Evolutionary conservation across 2,329 filamentous ascomycete species (phyloP), one percentile per base, ranked within the genome.

Genomic region (Apiospora hydei): DNA sequence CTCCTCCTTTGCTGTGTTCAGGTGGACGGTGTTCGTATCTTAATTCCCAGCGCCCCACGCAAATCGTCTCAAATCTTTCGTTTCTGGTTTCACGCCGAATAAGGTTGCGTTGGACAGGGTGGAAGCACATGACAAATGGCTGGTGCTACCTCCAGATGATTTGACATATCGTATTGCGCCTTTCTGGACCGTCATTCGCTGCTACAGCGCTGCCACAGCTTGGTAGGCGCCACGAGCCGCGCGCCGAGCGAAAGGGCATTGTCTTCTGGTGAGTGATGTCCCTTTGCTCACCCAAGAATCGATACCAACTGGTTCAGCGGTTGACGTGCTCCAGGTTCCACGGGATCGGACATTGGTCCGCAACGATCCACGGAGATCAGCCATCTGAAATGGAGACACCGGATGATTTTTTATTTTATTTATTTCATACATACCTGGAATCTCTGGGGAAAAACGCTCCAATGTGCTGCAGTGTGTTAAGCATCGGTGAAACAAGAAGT

Each of bases 51-150:
- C 30, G 57, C 57, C 57, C 57, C 57, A 64, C 57, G 57, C 21
- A 46, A 61, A 46, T 61, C 43, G 53, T 70, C 51, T 51, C 70
- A 53, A 43, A 16, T 47, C 47, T 69, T 49, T 57, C 69, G 71
- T 72, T 72, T 72, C 71, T 64, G 38, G 71, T 72, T 72, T 72
- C 71, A 70, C 41, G 64, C 46, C 64, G 44, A 44, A 70, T 41
- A 68, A 70, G 44, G 57, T 44, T 68, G 41, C 57, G 18, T 64
- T 64, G 57, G 34, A 64, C 57, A 64, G n/a, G 30, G 51, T 26
- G 30, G 61, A 47, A 69, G 68, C 70, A 71, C 21, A 51, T 49
- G 61, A 69, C 38, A 34, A 64, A 68, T 44, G 70, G 41, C 38
- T 10, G 18, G 26, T 67, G 66, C 41, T 34, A 47, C 43, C 24